Conservation (phyloP, 768 basidiomycete species). For the Cystofilobasidium ferigula region DNA sequence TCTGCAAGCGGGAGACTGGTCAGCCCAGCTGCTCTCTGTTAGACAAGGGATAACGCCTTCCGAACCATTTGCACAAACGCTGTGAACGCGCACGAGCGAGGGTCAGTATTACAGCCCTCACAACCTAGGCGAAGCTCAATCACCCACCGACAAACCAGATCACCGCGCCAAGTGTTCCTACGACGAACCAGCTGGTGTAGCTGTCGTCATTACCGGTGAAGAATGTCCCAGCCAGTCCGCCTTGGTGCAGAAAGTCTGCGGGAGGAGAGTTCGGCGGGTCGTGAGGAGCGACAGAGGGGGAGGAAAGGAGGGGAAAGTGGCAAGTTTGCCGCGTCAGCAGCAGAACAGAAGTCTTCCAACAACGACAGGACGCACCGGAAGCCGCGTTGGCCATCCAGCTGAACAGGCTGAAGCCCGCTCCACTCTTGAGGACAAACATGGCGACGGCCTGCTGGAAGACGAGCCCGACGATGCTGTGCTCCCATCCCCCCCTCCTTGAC, state of each 20-base stretch:
- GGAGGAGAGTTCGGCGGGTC: no score
- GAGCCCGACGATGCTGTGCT: no score
- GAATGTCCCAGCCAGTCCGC: conserved; percentile 60
- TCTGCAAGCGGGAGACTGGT: neutral
- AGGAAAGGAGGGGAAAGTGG: no score
- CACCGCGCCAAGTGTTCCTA: conserved; percentile 51
- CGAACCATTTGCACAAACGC: conserved; percentile 65
- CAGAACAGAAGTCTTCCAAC: no score
- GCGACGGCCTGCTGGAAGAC: conserved; percentile 80
- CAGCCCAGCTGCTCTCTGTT: no score
- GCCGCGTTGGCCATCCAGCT: conserved; percentile 43
- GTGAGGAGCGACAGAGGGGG: no score
- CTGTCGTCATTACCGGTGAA: conserved; percentile 41
- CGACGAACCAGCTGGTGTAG: conserved; percentile 20
- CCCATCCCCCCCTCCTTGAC: no score
- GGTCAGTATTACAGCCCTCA: no score
- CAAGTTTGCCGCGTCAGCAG: no score
- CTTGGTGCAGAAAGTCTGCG: conserved; percentile 57
- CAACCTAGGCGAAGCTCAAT: no score
- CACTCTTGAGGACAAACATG: conserved; percentile 75
- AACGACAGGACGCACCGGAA: no score
- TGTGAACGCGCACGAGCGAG: no score
- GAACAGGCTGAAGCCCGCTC: conserved; percentile 74
- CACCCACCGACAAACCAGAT: conserved; percentile 70
- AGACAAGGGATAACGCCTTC: neutral